Conservation (phyloP, 2,329 filamentous ascomycete genomes). For the Nigrospora osmanthi region DNA sequence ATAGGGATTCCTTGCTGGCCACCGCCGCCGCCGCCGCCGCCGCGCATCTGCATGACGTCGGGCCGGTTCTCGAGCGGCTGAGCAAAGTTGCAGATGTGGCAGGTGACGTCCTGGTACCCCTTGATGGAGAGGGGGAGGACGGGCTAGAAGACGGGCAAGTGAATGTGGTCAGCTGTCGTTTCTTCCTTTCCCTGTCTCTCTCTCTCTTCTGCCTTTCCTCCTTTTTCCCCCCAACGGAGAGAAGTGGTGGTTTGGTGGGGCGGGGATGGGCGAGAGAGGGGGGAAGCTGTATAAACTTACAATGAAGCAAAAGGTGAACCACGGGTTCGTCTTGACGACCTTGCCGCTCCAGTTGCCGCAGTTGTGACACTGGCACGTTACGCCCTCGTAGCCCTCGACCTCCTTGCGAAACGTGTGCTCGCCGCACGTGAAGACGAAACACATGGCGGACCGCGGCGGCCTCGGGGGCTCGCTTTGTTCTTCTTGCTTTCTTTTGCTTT, state of each 20-base stretch:
- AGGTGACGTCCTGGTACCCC: slow-evolving; percentile 62
- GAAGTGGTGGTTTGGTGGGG: background rate
- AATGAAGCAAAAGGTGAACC: slow-evolving; percentile 76
- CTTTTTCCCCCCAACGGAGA: background rate
- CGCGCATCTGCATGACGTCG: slow-evolving; percentile 46
- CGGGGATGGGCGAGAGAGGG: background rate
- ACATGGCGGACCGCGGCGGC: slow-evolving; percentile 33
- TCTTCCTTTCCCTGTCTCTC: background rate
- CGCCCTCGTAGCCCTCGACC: slow-evolving; percentile 52
- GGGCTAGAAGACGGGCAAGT: slow-evolving; percentile 34
- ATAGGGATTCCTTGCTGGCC: slow-evolving; percentile 23
- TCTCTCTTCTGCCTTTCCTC: background rate
- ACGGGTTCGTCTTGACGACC: slow-evolving; percentile 57
- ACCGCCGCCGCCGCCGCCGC: slow-evolving; percentile 25
- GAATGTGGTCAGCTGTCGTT: background rate
- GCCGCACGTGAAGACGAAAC: slow-evolving; percentile 55
- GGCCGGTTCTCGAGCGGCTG: slow-evolving; percentile 54
- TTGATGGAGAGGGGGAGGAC: slow-evolving; percentile 63
- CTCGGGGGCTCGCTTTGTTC: too few relatives aligned
- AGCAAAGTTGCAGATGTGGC: slow-evolving; percentile 69
- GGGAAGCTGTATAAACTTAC: slow-evolving; percentile 30
- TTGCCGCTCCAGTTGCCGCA: slow-evolving; percentile 56
- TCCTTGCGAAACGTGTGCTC: slow-evolving; percentile 54
- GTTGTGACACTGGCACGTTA: slow-evolving; percentile 57
- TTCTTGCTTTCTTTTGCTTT: too few relatives aligned